Percentiles rank a stretch among this genome's conserved stretches.
Evolutionary conservation across 164 flowering plant species (phyloP).

Genomic region (Tetrastigma voinierianum): DNA sequence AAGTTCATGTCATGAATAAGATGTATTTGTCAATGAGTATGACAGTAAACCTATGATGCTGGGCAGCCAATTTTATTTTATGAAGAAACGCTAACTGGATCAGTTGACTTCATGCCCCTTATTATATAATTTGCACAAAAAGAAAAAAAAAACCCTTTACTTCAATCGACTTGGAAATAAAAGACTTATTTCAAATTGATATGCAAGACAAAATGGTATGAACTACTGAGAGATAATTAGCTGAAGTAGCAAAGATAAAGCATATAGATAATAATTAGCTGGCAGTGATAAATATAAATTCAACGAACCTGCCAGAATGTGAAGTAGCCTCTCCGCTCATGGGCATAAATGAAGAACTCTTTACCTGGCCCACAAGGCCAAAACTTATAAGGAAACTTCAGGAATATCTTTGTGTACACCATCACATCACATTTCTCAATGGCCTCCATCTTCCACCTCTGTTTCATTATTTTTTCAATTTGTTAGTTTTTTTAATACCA

Average conservation of each 20-base stretch:
- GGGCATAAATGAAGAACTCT: slow-evolving; percentile 93
- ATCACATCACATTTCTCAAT: slow-evolving; percentile 74
- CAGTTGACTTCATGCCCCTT: not conserved
- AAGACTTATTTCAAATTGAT: too few relatives aligned
- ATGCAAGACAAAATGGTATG: not conserved
- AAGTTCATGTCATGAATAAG: not conserved
- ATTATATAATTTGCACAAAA: not conserved
- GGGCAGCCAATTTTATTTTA: not conserved
- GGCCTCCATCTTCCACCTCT: slow-evolving; percentile 89
- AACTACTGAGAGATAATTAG: not conserved
- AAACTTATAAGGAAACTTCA: slow-evolving; percentile 79
- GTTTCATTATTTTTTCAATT: slow-evolving; percentile 19
- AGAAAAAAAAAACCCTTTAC: not conserved
- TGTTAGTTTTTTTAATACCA: not conserved
- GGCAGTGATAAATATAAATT: not conserved
- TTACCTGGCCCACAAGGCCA: slow-evolving; percentile 85
- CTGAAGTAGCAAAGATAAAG: not conserved
- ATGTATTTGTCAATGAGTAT: not conserved
- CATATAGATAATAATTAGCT: not conserved
- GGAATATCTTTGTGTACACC: slow-evolving; percentile 91
- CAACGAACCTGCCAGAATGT: slow-evolving; percentile 96
- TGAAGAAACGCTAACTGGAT: not conserved
- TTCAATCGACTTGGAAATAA: too few relatives aligned
- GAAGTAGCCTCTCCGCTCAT: slow-evolving; percentile 89
- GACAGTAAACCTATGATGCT: not conserved